Evolutionary conservation across 2,329 filamentous ascomycete genomes (phyloP).

Genomic region (Penicillium sp.): DNA sequence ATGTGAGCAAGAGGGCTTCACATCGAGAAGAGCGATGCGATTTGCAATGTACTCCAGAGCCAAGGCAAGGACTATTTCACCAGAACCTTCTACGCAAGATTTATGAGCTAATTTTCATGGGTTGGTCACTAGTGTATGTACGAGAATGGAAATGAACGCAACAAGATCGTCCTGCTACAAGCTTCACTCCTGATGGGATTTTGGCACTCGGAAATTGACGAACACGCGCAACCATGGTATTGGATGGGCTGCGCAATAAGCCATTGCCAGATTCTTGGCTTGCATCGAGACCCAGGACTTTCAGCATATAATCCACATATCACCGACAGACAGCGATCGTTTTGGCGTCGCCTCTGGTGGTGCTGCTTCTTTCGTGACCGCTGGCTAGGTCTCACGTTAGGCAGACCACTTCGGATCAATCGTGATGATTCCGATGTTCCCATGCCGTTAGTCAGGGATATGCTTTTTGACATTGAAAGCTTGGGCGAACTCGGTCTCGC

Average conservation of each 20-base stretch:
- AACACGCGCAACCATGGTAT: slow-evolving; percentile 51
- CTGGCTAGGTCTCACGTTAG: slow-evolving; percentile 46
- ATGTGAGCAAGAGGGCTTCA: slow-evolving; percentile 37
- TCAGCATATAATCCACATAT: slow-evolving; percentile 22
- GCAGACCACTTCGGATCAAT: slow-evolving; percentile 47
- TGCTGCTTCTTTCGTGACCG: slow-evolving; percentile 47
- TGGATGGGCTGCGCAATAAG: slow-evolving; percentile 52
- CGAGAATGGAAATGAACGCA: slow-evolving; percentile 42
- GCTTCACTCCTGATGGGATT: slow-evolving; percentile 49
- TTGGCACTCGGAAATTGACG: slow-evolving; percentile 49
- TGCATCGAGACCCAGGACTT: slow-evolving; percentile 40
- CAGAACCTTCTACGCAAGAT: background rate
- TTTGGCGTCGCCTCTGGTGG: slow-evolving; percentile 50
- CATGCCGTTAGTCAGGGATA: slow-evolving; percentile 34
- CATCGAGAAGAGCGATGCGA: slow-evolving; percentile 43
- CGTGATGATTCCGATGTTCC: slow-evolving; percentile 43
- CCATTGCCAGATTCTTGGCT: slow-evolving; percentile 49
- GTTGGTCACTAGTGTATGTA: slow-evolving; percentile 24
- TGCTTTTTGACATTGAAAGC: slow-evolving; percentile 30
- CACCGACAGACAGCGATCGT: slow-evolving; percentile 25
- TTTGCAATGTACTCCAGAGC: slow-evolving; percentile 43
- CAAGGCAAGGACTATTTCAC: slow-evolving; percentile 30
- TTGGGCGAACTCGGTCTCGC: slow-evolving; percentile 14
- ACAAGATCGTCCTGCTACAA: slow-evolving; percentile 50
- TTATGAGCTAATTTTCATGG: background rate